Percentiles rank a stretch among this genome's conserved stretches.
phyloP scores from a whole-genome alignment of 345 rosid genomes.

The Brassica napus region Da-Ae NC_063446.1:73537501-73538000 shows the following conservation, averaged over 20 bases:
- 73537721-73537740: slow-evolving; percentile 68
- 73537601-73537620: slow-evolving; percentile 57
- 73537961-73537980: too few species aligned
- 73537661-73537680: slow-evolving; percentile 47
- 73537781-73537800: slow-evolving; percentile 64
- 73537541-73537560: too few species aligned
- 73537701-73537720: slow-evolving; percentile 69
- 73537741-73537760: slow-evolving; percentile 65
- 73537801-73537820: slow-evolving; percentile 60
- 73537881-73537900: too few species aligned
- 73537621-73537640: slow-evolving; percentile 61
- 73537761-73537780: slow-evolving; percentile 66
- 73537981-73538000: too few species aligned
- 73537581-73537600: slow-evolving; percentile 81
- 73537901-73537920: too few species aligned
- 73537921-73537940: too few species aligned
- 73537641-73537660: slow-evolving; percentile 81
- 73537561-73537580: slow-evolving; percentile 56
- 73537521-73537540: neutral
- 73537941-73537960: too few species aligned
- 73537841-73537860: too few species aligned
- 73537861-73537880: too few species aligned
- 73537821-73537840: slow-evolving; percentile 33
- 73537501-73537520: slow-evolving; percentile 49
- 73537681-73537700: slow-evolving; percentile 45